A percentile compares a stretch with the other conserved stretches of the same genome.
Evolutionary conservation across 2,329 filamentous ascomycete genomes (phyloP).

Genomic region (Mycosphaerella sp.): DNA sequence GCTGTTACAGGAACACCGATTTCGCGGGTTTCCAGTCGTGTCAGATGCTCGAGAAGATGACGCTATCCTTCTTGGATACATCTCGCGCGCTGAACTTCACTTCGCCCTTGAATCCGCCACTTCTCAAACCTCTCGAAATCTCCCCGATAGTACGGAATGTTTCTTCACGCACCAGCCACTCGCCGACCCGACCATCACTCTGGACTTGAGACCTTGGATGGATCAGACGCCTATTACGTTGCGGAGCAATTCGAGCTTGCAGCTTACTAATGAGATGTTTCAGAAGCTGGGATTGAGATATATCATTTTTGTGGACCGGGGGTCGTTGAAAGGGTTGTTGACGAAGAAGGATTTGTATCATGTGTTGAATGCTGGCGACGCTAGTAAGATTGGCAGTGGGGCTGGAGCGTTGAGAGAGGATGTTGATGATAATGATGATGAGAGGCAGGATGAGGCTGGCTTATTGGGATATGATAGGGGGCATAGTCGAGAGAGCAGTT

Average conservation of each 20-base stretch:
- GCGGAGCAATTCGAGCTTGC: slow-evolving; percentile 65
- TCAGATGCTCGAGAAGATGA: slow-evolving; percentile 58
- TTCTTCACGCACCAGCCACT: slow-evolving; percentile 81
- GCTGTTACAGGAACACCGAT: slow-evolving; percentile 66
- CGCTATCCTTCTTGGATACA: slow-evolving; percentile 82
- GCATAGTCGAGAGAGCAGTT: too few relatives aligned
- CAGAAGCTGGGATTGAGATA: slow-evolving; percentile 89
- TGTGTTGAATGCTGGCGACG: slow-evolving; percentile 67
- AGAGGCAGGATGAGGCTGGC: too few relatives aligned
- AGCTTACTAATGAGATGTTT: slow-evolving; percentile 87
- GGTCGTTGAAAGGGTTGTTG: slow-evolving; percentile 72
- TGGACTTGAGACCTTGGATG: slow-evolving; percentile 96
- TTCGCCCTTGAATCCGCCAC: slow-evolving; percentile 67
- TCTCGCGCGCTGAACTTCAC: slow-evolving; percentile 80
- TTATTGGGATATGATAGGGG: too few relatives aligned
- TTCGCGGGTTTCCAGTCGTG: slow-evolving; percentile 89
- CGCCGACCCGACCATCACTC: slow-evolving; percentile 66
- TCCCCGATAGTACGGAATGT: slow-evolving; percentile 66
- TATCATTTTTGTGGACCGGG: slow-evolving; percentile 77
- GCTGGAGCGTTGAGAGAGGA: slow-evolving; percentile 35
- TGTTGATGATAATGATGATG: too few relatives aligned
- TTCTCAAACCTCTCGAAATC: slow-evolving; percentile 45
- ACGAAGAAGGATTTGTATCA: slow-evolving; percentile 99
- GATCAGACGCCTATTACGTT: slow-evolving; percentile 95
- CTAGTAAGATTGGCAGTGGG: slow-evolving; percentile 26